Percentiles rank a stretch among this genome's conserved stretches.
Conservation (phyloP, 139 green algal species). For the Dunaliella primolecta region DNA sequence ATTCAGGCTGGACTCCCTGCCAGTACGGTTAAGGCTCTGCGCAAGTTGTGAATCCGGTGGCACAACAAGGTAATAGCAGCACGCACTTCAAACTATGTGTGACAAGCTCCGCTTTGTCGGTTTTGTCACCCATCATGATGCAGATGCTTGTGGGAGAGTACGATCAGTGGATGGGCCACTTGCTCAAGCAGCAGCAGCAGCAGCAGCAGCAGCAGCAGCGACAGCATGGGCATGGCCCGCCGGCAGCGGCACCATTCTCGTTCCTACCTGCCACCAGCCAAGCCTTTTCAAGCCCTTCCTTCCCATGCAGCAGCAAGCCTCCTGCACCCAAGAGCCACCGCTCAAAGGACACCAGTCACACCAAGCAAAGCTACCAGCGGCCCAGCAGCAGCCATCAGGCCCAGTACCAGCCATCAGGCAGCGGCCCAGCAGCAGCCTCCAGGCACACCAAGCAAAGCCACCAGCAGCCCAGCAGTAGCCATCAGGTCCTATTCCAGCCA, state of each 20-base stretch:
- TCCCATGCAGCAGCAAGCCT: not conserved
- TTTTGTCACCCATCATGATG: not conserved
- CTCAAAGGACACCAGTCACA: no score
- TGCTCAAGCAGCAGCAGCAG: not conserved
- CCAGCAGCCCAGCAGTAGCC: not conserved
- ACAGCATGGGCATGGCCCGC: no score
- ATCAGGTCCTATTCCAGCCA: no score
- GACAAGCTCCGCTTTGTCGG: not conserved
- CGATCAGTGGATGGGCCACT: not conserved
- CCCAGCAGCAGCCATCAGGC: not conserved
- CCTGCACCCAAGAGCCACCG: not conserved
- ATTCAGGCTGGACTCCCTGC: not conserved
- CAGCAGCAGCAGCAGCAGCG: not conserved
- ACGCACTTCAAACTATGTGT: no score
- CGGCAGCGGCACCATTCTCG: not conserved
- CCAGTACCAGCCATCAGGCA: no score
- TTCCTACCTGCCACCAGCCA: not conserved
- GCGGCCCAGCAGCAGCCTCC: not conserved
- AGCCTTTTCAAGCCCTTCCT: not conserved
- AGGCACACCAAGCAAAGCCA: not conserved
- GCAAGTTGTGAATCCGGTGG: not conserved
- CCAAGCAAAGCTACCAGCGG: not conserved
- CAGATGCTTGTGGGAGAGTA: not conserved
- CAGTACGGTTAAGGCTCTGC: not conserved
- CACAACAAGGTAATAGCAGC: no score